Conservation (phyloP, 345 rosid genomes). For the Brassica incana region DNA sequence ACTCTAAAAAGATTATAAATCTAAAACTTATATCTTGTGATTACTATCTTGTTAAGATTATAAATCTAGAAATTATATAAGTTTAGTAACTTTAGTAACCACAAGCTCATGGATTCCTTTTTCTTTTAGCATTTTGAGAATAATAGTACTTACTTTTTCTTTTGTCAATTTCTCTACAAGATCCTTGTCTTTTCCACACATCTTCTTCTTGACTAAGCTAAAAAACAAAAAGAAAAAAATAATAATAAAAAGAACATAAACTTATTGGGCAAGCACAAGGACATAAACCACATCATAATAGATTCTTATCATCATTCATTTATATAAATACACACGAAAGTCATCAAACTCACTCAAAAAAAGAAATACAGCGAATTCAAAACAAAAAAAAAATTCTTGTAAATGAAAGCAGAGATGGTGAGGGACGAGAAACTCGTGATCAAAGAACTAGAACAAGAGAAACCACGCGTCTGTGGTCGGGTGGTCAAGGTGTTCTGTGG, state of each 20-base stretch:
- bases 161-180: conserved; percentile 23
- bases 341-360: conserved; percentile 27
- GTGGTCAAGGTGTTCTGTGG: too few relatives aligned
- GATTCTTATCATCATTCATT: conserved; percentile 3
- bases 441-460: conserved; percentile 53
- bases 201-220: conserved; percentile 21
- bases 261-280: background rate
- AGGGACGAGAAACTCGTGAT: conserved; percentile 54
- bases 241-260: background rate
- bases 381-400: background rate
- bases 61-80: background rate
- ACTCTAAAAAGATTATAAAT: background rate
- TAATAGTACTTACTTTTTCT: background rate
- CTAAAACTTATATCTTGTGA: too few relatives aligned
- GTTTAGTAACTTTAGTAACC: too few relatives aligned
- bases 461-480: too few relatives aligned
- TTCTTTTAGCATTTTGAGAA: background rate
- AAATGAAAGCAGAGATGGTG: conserved; percentile 34
- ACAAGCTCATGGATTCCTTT: background rate
- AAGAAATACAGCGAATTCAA: background rate
- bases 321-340: conserved; percentile 1
- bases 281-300: background rate
- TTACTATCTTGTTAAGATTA: background rate
- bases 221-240: background rate
- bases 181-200: conserved; percentile 44